Base-by-base conservation (phyloP, 2,329 filamentous ascomycete species). In the Metarhizium humberi region DNA sequence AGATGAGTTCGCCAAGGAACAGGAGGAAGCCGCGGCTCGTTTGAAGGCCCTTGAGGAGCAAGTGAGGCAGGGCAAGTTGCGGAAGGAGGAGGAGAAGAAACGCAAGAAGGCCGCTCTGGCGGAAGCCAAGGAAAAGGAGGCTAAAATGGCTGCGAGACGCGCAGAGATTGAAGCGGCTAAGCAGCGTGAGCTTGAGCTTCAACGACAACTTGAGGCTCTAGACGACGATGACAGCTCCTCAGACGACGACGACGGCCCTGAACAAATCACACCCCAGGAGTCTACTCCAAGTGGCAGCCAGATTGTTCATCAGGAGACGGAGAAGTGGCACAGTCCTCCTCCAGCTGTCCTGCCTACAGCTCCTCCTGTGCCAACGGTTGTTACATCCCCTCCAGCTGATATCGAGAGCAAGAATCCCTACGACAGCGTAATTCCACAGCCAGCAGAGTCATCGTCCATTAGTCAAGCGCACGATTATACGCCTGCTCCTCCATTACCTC, bases 1-100 rank as follows among this genome's bases (percentile, higher is more conserved):
- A 69, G 84, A 88, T 32, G 91, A 95, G 57, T 79, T 96, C 55
- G 84, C 82, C 36, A 84, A 80, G 61, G 91, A 96, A 71, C 87
- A 87, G 54, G 83, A 91, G 64, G 90, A 88, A 53, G 85, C 92
- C 45, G 84, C 88, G 63, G 88, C 88, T 59, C 90, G 92, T 52
- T 80, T 97, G 29, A 90, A 85, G 67, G 91, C 90, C 16, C 81
- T 99, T 8, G 92, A 99, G 71, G 91, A 97, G 68, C 91, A 96
- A 71, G 91, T 97, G 53, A 86, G 86, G 59, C 89, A 92, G 67
- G 90, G 92, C 64, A 99, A 97, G 75, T 75, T 97, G 53, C 92
- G 90, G 78, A 97, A 96, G 72, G 88, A 95, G 62, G 94, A 99
- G 70, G 94, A 96, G 74, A 96, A 95, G 77, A 89, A 86, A 59